A percentile compares a stretch with the other conserved stretches of the same genome.
These are phyloP conservation scores for Fusarium citri DNA, from an alignment of 2,329 filamentous ascomycete genomes.

Conservation along the genomic window DNA sequence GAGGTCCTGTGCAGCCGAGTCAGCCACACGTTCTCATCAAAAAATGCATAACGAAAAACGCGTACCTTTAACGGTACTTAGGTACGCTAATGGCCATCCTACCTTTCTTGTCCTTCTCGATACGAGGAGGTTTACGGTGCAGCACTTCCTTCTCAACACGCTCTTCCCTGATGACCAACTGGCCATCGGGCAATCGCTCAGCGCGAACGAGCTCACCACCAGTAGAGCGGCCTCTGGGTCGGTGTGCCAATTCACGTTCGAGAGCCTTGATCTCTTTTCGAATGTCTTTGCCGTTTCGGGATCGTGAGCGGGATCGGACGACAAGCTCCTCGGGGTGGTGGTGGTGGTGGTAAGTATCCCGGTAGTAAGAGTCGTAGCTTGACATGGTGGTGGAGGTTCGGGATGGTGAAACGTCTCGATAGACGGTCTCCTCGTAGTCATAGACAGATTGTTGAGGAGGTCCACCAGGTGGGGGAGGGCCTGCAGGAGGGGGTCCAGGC, in stretches of 20 bases:
- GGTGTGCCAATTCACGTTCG: constrained; percentile 63
- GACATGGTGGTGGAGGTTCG: constrained; percentile 54
- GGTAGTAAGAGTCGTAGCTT: constrained; percentile 49
- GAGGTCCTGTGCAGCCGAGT: constrained; percentile 65
- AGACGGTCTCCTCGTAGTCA: constrained; percentile 60
- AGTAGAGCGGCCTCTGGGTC: constrained; percentile 51
- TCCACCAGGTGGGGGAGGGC: constrained; percentile 43
- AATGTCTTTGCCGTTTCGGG: constrained; percentile 71
- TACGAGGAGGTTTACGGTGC: constrained; percentile 69
- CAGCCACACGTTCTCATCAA: constrained; percentile 46
- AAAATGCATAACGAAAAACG: constrained; percentile 42
- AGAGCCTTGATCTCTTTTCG: constrained; percentile 77
- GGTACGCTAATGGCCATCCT: constrained; percentile 89
- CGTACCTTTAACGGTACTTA: constrained; percentile 71
- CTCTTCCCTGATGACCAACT: constrained; percentile 73
- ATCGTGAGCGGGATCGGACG: constrained; percentile 56
- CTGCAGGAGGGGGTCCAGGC: not conserved
- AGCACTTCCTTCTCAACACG: constrained; percentile 67
- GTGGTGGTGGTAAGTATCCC: constrained; percentile 47
- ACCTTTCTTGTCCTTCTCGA: constrained; percentile 95
- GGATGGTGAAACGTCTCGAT: constrained; percentile 63
- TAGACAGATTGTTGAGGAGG: constrained; percentile 49
- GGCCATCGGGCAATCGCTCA: constrained; percentile 69
- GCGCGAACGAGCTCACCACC: constrained; percentile 67
- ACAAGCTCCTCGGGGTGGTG: constrained; percentile 53